Base-by-base conservation (phyloP, 2,329 filamentous ascomycete species). In the Keithomyces neogunnii region DNA sequence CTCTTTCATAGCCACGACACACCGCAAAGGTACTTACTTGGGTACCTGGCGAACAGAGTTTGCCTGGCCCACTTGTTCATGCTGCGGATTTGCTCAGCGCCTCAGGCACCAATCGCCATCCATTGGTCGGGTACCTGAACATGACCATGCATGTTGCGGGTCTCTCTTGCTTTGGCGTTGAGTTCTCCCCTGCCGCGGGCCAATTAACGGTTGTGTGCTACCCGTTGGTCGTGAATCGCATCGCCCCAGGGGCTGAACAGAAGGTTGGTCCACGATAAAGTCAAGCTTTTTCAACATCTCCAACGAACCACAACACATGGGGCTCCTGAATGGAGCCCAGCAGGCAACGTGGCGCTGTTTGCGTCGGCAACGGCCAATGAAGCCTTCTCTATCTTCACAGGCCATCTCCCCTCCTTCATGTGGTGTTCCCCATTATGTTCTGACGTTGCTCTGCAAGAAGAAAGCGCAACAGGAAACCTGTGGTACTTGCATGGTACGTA, bases 81-180 rank as follows among this genome's bases (percentile, higher is more conserved):
- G 19, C 10, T n/a, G 13, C 32, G 45, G 19, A 4, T 51, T 26
- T 40, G 29, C 32, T 44, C 35, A 28, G 31, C 51, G 45, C 48
- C 42, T 39, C 60, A 64, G 62, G 61, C 51, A 64, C 61, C 49
- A 32, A 30, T 30, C n/a, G 49, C 8, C 47, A 19, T 46, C 55
- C 28, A 67, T 66, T 67, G 65, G 65, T 45, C 54, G 52, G 54
- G 61, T 62, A 57, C 63, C 62, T 63, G 62, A 59, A 8, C 47
- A 47, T 19, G 35, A 32, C 42, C 26, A 44, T 43, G 51, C 32
- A 29, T 19, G 10, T 28, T 29, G 35, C 9, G 50, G 50, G 32
- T 40, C 50, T 5, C 4, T 26, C n/a, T 4, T 42, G 39, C 39
- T n/a, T n/a, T 47, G 29, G 26, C 45, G 31, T 47, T 47, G 32